A percentile compares a stretch with the other conserved stretches of the same genome.
phyloP scores from a whole-genome alignment of 164 flowering plant genomes.

The Dillenia suffruticosa region DNA sequence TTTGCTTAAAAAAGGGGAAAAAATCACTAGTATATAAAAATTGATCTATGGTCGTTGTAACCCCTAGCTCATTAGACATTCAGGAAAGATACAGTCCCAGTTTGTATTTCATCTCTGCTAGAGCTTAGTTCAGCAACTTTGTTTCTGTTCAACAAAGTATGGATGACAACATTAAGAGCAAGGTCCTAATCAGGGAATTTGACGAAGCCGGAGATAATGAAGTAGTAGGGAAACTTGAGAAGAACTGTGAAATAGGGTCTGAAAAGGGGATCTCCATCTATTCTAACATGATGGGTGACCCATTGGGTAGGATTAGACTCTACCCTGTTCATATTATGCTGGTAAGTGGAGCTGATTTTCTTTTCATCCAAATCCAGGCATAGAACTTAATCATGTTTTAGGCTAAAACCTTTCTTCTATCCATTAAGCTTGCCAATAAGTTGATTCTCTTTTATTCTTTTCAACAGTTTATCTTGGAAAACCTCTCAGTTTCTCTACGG shows the following conservation, averaged over 20 bases:
- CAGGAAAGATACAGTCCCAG: too few species aligned
- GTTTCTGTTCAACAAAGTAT: conserved; percentile 7
- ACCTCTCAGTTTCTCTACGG: conserved; percentile 2
- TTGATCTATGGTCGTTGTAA: too few species aligned
- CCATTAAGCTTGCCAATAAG: conserved; percentile 3
- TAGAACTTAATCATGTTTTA: neutral
- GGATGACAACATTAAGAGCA: conserved; percentile 16
- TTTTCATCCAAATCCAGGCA: neutral
- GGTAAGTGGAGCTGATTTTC: conserved; percentile 31
- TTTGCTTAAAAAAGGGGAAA: too few species aligned
- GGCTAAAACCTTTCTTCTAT: neutral
- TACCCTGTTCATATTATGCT: conserved; percentile 40
- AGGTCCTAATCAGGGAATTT: conserved; percentile 38
- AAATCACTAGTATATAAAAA: too few species aligned
- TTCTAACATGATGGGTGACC: conserved; percentile 46
- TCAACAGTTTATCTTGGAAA: conserved; percentile 2
- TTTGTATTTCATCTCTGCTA: too few species aligned
- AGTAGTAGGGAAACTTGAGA: conserved; percentile 48
- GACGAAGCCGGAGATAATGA: conserved; percentile 39
- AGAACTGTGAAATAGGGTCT: conserved; percentile 34
- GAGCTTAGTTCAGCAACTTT: too few species aligned
- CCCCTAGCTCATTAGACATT: too few species aligned
- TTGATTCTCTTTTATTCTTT: conserved; percentile 6
- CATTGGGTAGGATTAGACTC: conserved; percentile 48
- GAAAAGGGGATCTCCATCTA: conserved; percentile 35